Percentiles rank a stretch among this genome's conserved stretches.
These are phyloP conservation scores for Leishmania gerbilli DNA, from an alignment of 208 protist genomes.

Conservation along the genomic window DNA sequence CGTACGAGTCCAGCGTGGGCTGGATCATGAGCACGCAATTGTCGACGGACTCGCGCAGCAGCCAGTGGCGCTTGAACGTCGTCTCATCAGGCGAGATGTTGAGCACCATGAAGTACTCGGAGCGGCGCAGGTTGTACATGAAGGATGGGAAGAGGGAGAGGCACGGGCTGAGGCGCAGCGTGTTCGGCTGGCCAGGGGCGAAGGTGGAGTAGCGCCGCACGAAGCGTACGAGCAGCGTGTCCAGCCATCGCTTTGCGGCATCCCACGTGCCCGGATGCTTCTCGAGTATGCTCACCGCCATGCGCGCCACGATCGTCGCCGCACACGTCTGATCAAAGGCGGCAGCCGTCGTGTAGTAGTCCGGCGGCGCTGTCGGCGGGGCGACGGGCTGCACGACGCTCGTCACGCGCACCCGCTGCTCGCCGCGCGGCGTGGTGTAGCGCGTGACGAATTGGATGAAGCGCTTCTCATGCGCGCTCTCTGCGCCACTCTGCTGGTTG, in stretches of 20 bases:
- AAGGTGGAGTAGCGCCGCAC: slow-evolving; percentile 95
- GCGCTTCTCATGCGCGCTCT: slow-evolving; percentile 41
- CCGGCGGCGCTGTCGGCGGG: slow-evolving; percentile 36
- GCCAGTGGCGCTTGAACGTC: slow-evolving; percentile 96
- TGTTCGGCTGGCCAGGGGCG: slow-evolving; percentile 79
- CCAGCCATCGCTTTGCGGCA: slow-evolving; percentile 97
- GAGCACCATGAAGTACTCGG: slow-evolving; percentile 97
- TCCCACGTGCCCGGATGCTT: slow-evolving; percentile 72
- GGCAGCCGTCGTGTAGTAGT: slow-evolving; percentile 48
- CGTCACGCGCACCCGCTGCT: slow-evolving; percentile 89
- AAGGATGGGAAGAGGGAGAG: slow-evolving; percentile 98
- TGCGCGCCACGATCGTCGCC: slow-evolving; percentile 71
- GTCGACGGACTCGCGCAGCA: slow-evolving; percentile 94
- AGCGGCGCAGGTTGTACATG: slow-evolving; percentile 98
- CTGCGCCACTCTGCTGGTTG: slow-evolving; percentile 6
- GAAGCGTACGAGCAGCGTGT: slow-evolving; percentile 97
- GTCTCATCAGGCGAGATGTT: slow-evolving; percentile 99
- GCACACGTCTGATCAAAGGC: slow-evolving; percentile 97
- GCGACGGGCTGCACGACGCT: slow-evolving; percentile 76
- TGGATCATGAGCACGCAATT: slow-evolving; percentile 98
- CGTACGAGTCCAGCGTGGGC: slow-evolving; percentile 96
- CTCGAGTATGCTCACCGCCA: slow-evolving; percentile 76
- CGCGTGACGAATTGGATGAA: slow-evolving; percentile 95
- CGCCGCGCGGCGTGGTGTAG: slow-evolving; percentile 87
- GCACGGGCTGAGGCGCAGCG: slow-evolving; percentile 87